Evolutionary conservation across 768 basidiomycete genomes (phyloP), one percentile per base, ranked within the genome.

Genomic region (Russula emetica): DNA sequence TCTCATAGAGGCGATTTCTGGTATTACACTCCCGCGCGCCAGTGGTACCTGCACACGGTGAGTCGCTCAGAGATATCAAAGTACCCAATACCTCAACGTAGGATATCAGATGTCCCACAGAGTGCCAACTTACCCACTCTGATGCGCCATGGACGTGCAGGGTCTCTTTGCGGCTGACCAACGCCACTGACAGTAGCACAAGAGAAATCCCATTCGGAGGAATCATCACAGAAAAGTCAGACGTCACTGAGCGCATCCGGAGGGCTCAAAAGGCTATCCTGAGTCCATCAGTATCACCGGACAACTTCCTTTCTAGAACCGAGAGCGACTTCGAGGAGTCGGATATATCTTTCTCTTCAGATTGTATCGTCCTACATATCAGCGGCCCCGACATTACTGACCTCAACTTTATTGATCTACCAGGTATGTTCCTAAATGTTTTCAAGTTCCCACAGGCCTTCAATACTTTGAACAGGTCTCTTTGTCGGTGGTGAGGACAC

Each of bases 11-110:
- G 81, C 85, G 0, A 89, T 91, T 47, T 87, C 87, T 0, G 86
- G 88, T 0, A 82, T 90, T 11, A 86, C 80, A 0, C 75, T 90
- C 0, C 88, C 89, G 14, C 80, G 87, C 8, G 85, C 85, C 0
- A 77, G 83, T 24, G 89, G 88, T 0, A 90, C 88, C 0, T 90
- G 88, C 64, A 91, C 89, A 0, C 78, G 89, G 89, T 84, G 64
- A 53, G 24, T 47, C 36, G n/a, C 22, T 42, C 30, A 24, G 40
- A 40, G 44, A 24, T 34, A 26, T 42, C 24, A 30, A 30, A 14
- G 22, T 34, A 28, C 8, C 28, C 47, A 40, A 10, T 10, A 13
- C 14, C 34, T 56, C 18, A 54, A 24, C n/a, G 9, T 7, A 28
- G 24, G 9, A 5, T 22, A 36, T 9, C 34, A 78, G 77, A 13